Conservation (phyloP, 164 flowering plant species). For the Berberis thunbergii region DNA sequence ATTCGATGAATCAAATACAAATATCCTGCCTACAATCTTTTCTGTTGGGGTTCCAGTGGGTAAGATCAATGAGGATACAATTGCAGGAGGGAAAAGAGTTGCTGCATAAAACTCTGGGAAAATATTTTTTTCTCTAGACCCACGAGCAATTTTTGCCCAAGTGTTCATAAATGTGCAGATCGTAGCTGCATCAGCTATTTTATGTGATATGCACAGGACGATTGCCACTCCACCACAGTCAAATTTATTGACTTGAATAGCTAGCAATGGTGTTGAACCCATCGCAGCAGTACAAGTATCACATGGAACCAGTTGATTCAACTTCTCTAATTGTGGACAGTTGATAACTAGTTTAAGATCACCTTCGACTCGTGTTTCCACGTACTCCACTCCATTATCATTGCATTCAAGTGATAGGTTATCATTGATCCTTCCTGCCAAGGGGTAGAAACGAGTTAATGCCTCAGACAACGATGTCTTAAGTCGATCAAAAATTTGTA, state of each 20-base stretch:
- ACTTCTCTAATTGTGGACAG: neutral
- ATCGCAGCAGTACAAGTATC: neutral
- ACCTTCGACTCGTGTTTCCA: neutral
- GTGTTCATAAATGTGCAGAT: slow-evolving; percentile 8
- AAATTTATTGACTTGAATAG: slow-evolving; percentile 20
- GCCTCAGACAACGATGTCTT: slow-evolving; percentile 7
- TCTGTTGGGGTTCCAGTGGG: neutral
- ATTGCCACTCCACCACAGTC: slow-evolving; percentile 26
- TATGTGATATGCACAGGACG: slow-evolving; percentile 13
- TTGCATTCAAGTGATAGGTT: neutral
- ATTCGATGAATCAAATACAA: neutral
- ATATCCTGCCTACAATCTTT: neutral
- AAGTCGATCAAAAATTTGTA: neutral
- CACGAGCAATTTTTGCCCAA: slow-evolving; percentile 19
- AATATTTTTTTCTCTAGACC: neutral
- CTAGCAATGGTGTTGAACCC: neutral
- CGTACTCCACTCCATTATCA: slow-evolving; percentile 5
- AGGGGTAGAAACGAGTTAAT: slow-evolving; percentile 6
- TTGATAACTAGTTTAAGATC: slow-evolving; percentile 4
- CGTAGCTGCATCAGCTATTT: slow-evolving; percentile 15
- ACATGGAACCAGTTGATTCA: neutral
- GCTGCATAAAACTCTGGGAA: neutral
- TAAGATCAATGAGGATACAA: neutral
- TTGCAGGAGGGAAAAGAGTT: slow-evolving; percentile 6
- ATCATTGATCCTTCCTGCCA: slow-evolving; percentile 2